Conservation (phyloP, 1,139 yeast genomes). For the Blastobotrys malaysiensis region DNA sequence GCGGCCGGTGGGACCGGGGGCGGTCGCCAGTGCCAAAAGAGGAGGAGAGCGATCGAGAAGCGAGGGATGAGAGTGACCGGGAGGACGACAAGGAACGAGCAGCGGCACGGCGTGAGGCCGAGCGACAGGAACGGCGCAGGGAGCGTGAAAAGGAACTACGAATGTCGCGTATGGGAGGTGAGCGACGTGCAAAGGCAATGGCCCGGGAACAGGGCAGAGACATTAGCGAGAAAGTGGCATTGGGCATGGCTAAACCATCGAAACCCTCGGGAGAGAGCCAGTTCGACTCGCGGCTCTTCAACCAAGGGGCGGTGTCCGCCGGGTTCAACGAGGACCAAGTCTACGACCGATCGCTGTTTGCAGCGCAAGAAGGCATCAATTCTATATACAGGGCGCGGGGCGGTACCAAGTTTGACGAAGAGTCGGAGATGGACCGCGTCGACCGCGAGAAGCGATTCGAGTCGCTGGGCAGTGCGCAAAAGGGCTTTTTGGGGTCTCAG, state of each 20-base stretch:
- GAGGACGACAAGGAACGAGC: slow-evolving; percentile 12
- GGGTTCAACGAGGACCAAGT: slow-evolving; percentile 44
- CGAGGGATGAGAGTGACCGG: background rate
- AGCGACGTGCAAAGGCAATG: slow-evolving; percentile 39
- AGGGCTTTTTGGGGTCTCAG: slow-evolving; percentile 26
- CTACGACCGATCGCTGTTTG: slow-evolving; percentile 53
- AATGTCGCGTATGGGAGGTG: slow-evolving; percentile 43
- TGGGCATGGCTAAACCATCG: slow-evolving; percentile 46
- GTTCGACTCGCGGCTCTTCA: slow-evolving; percentile 52
- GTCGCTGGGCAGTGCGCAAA: slow-evolving; percentile 27
- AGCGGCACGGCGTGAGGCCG: slow-evolving; percentile 37
- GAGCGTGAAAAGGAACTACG: slow-evolving; percentile 45
- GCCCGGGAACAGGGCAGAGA: slow-evolving; percentile 47
- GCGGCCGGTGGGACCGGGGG: background rate
- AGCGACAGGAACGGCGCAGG: slow-evolving; percentile 41
- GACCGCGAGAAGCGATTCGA: slow-evolving; percentile 36
- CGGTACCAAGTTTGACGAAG: slow-evolving; percentile 23
- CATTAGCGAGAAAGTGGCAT: slow-evolving; percentile 48
- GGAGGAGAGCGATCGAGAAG: background rate
- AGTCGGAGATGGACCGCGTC: slow-evolving; percentile 32
- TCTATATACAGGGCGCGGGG: slow-evolving; percentile 44
- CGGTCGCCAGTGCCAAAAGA: background rate
- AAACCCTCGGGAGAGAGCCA: slow-evolving; percentile 37
- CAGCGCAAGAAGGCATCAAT: slow-evolving; percentile 46
- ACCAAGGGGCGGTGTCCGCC: slow-evolving; percentile 34